Conservation (phyloP, 2,329 filamentous ascomycete species). For the Bipolaris zeicola region DNA sequence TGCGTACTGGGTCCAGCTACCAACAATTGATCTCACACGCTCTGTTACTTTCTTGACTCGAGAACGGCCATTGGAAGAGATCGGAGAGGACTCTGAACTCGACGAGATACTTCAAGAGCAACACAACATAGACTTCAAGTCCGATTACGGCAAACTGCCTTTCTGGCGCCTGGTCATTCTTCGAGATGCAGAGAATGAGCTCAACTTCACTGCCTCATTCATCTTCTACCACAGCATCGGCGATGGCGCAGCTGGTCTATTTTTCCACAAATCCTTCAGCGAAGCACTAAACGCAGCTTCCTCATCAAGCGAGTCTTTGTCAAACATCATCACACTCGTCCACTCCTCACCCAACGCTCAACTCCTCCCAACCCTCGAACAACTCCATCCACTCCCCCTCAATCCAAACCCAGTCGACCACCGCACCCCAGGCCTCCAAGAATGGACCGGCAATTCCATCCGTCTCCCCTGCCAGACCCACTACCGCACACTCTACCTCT, state of each 20-base stretch:
- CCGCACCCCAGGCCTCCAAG: slow-evolving; percentile 7
- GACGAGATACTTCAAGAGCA: slow-evolving; percentile 48
- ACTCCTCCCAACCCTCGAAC: slow-evolving; percentile 50
- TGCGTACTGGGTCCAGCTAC: background rate
- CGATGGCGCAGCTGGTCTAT: slow-evolving; percentile 52
- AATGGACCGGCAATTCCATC: slow-evolving; percentile 28
- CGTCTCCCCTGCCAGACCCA: slow-evolving; percentile 30
- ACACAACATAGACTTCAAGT: slow-evolving; percentile 48
- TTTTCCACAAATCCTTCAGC: slow-evolving; percentile 51
- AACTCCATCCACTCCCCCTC: slow-evolving; percentile 45
- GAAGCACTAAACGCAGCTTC: slow-evolving; percentile 35
- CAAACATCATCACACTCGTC: background rate
- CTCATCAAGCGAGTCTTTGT: slow-evolving; percentile 8
- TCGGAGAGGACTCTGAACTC: slow-evolving; percentile 34
- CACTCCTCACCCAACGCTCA: slow-evolving; percentile 2
- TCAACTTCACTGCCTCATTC: slow-evolving; percentile 50
- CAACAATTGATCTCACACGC: background rate
- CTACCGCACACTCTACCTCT: slow-evolving; percentile 37
- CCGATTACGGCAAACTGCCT: slow-evolving; percentile 31
- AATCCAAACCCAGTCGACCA: slow-evolving; percentile 14
- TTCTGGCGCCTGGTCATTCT: slow-evolving; percentile 53
- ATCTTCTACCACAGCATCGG: slow-evolving; percentile 54
- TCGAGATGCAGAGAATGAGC: slow-evolving; percentile 3
- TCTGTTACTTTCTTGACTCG: background rate
- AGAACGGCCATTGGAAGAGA: background rate